Conservation (phyloP, 2,329 filamentous ascomycete genomes). For the Dothistroma septosporum region DNA sequence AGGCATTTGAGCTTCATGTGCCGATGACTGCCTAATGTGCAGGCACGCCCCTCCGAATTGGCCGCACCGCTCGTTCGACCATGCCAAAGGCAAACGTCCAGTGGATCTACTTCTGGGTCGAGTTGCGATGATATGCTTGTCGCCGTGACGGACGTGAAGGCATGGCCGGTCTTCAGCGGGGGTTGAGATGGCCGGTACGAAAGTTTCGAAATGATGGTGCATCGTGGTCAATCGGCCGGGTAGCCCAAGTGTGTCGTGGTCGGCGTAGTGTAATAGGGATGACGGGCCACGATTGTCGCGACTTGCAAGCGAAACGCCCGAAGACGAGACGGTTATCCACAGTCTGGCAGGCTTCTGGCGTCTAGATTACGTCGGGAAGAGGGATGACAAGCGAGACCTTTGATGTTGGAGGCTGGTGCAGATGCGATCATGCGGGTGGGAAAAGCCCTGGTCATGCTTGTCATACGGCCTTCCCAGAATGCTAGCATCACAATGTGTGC, state of each 20-base stretch:
- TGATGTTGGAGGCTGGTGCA: neutral
- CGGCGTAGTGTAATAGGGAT: neutral
- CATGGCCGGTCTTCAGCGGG: neutral
- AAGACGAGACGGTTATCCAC: neutral
- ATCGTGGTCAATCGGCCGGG: neutral
- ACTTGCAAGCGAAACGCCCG: neutral
- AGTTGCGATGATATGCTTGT: neutral
- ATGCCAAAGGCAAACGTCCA: neutral
- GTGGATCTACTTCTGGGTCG: neutral
- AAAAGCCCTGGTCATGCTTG: neutral
- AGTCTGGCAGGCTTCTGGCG: neutral
- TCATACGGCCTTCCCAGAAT: conserved; percentile 2
- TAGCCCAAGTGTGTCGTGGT: neutral
- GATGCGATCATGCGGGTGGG: neutral
- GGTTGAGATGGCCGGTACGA: neutral
- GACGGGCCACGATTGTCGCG: neutral
- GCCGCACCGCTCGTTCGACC: conserved; percentile 6
- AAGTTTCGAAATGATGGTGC: conserved; percentile 1
- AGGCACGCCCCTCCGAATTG: neutral
- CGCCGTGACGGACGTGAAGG: neutral
- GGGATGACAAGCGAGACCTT: conserved; percentile 1
- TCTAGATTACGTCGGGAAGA: neutral
- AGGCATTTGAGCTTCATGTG: neutral
- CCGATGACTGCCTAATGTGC: conserved; percentile 6
- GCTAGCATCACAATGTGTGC: neutral